A percentile compares a stretch with the other conserved stretches of the same genome.
phyloP scores from a whole-genome alignment of 2,329 filamentous ascomycete species.

The Talaromyces sp. region DNA sequence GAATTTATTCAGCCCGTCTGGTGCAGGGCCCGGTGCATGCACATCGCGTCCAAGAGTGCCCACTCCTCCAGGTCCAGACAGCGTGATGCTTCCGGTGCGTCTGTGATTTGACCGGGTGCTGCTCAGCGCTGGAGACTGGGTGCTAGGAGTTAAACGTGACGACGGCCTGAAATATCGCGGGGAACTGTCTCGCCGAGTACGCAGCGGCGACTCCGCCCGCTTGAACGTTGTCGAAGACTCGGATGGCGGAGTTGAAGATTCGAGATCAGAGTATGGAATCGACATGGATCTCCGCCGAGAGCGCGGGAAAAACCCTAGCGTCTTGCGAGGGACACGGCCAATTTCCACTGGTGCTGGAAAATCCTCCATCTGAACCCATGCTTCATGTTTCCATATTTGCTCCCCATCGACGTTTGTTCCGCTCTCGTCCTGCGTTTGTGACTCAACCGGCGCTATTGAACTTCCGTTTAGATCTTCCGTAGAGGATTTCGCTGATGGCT shows the following conservation, averaged over 20 bases:
- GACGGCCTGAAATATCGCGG: conserved; percentile 3
- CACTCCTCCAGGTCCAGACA: conserved; percentile 82
- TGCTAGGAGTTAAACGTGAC: conserved; percentile 1
- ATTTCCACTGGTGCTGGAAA: conserved; percentile 73
- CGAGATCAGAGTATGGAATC: conserved; percentile 56
- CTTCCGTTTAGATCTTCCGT: conserved; percentile 30
- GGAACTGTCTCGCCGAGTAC: conserved; percentile 15
- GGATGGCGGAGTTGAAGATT: conserved; percentile 34
- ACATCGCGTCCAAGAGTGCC: conserved; percentile 66
- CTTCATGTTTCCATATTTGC: conserved; percentile 75
- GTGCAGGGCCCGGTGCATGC: conserved; percentile 62
- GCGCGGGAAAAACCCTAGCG: conserved; percentile 87
- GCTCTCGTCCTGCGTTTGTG: conserved; percentile 10
- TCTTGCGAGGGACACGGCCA: conserved; percentile 71
- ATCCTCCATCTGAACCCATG: conserved; percentile 79
- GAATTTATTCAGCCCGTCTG: conserved; percentile 79
- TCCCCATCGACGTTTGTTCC: conserved; percentile 52
- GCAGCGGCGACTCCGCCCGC: conserved; percentile 19
- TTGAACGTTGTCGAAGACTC: conserved; percentile 20
- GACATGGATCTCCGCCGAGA: conserved; percentile 73
- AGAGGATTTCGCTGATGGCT: conserved; percentile 13
- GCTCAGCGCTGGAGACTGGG: conserved; percentile 5
- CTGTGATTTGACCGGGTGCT: conserved; percentile 31
- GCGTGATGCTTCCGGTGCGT: conserved; percentile 50
- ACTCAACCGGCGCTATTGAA: conserved; percentile 25